Conservation (phyloP, 2,329 filamentous ascomycete genomes). For the Botrytis galanthina region DNA sequence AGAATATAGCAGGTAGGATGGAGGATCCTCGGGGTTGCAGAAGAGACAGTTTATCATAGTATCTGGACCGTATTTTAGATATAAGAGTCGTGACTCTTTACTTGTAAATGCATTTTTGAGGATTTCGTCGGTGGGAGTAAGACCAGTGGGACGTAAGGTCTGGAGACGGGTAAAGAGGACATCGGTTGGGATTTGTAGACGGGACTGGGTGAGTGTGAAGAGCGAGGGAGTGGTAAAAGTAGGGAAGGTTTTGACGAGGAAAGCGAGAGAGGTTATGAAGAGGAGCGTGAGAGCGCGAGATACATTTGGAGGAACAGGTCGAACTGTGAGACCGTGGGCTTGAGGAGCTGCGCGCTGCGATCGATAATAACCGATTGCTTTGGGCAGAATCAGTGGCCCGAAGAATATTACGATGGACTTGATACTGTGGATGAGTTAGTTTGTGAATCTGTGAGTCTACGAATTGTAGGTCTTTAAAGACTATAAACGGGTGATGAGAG, state of each 20-base stretch:
- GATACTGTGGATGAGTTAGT: conserved; percentile 39
- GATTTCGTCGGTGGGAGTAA: conserved; percentile 60
- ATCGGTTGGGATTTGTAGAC: conserved; percentile 80
- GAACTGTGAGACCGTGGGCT: conserved; percentile 49
- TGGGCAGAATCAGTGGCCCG: conserved; percentile 69
- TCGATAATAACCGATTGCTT: conserved; percentile 63
- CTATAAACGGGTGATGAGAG: conserved; percentile 18
- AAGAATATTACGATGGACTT: conserved; percentile 52
- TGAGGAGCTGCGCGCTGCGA: conserved; percentile 47
- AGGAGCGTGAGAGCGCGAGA: conserved; percentile 61
- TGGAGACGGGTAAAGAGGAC: conserved; percentile 77
- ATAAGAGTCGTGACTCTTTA: conserved; percentile 72
- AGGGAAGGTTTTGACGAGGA: conserved; percentile 64
- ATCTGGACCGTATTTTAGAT: conserved; percentile 77
- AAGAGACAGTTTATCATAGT: conserved; percentile 76
- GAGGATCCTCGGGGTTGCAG: conserved; percentile 68
- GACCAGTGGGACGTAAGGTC: conserved; percentile 48
- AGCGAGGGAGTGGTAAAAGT: conserved; percentile 74
- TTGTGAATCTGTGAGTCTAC: neutral
- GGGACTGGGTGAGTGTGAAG: conserved; percentile 73
- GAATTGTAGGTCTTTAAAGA: conserved; percentile 39
- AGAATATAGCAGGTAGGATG: conserved; percentile 76
- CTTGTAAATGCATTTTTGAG: conserved; percentile 68
- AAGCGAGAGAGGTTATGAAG: conserved; percentile 49
- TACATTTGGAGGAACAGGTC: conserved; percentile 53